Evolutionary conservation across 208 protist species (phyloP).

Genomic region (Histomonas meleagridis): DNA sequence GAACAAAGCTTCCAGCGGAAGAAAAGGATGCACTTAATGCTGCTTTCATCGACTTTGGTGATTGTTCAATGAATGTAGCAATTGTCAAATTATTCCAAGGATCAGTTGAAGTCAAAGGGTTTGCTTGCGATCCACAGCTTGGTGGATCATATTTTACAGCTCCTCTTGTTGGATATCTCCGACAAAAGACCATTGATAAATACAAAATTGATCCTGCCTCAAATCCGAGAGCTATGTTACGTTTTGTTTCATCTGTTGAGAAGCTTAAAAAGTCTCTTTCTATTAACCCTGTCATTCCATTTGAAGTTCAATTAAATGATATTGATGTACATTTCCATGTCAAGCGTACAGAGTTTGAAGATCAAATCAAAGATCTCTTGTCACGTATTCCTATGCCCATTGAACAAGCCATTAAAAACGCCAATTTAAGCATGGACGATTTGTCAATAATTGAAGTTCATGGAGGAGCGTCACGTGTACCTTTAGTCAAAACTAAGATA

Average conservation of each 20-base stretch:
- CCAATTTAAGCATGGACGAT: slow-evolving; percentile 34
- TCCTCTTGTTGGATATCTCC: not conserved
- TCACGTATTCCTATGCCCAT: slow-evolving; percentile 27
- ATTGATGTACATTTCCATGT: slow-evolving; percentile 40
- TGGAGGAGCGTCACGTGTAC: slow-evolving; percentile 38
- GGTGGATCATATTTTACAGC: slow-evolving; percentile 38
- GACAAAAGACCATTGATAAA: slow-evolving; percentile 22
- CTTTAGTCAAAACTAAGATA: slow-evolving; percentile 15
- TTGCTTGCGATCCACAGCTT: slow-evolving; percentile 25
- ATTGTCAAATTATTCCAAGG: slow-evolving; percentile 18
- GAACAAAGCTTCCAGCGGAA: not conserved
- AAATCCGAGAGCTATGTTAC: slow-evolving; percentile 35
- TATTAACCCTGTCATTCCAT: slow-evolving; percentile 38
- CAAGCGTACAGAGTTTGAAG: slow-evolving; percentile 41
- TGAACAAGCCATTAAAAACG: slow-evolving; percentile 14
- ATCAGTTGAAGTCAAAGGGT: slow-evolving; percentile 37
- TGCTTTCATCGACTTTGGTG: slow-evolving; percentile 44
- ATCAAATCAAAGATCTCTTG: not conserved
- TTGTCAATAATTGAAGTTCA: slow-evolving; percentile 39
- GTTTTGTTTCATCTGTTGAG: slow-evolving; percentile 32
- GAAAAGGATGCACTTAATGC: slow-evolving; percentile 6
- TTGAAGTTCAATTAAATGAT: slow-evolving; percentile 45
- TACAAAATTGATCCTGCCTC: slow-evolving; percentile 39
- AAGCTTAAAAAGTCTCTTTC: slow-evolving; percentile 41
- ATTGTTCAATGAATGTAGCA: slow-evolving; percentile 38